Base-by-base conservation (phyloP, 78 protist species). In the Tieghemostelium lacteum region DNA sequence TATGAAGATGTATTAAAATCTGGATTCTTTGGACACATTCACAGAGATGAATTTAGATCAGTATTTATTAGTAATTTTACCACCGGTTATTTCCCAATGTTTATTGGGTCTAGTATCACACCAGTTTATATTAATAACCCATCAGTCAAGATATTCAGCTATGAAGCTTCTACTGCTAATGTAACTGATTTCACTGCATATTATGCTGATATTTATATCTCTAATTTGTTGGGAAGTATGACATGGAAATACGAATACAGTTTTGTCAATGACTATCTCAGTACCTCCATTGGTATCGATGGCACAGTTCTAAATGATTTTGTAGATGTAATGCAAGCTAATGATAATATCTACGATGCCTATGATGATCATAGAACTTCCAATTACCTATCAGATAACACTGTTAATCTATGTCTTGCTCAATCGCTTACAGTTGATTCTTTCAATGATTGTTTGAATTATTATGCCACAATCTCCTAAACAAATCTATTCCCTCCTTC, bases 11-110 rank as follows among this genome's bases (percentile, higher is more conserved):
- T 71, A 20, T 40, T 83, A 31, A 83, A 70, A 24, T 75, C 62
- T 26, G 89, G 89, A 57, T 69, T 83, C 60, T 83, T 69, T 69
- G 89, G 89, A 37, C 89, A 83, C 42, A 69, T 83, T 58, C 89
- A 83, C 22, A 66, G 89, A 58, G 89, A 83, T 83, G 80, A 83
- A 49, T 57, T 69, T 40, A 66, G 89, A 69, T 34, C 89, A 2
- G 42, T 74, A n/a, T 33, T 39, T n/a, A 3, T 2, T 60, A 39
- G 3, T 16, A 33, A 5, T 17, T 16, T 42, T 40, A 33, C 71
- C 37, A 16, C 34, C 8, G 22, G 28, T 6, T 83, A 69, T 45
- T 69, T 83, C 55, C 89, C 89, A 50, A 40, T 83, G 69, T 83
- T 83, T 39, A 69, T 83, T 42, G 89, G 89, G 8, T 67, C 89